Base-by-base conservation (phyloP, 305 asterid species). In the Solanum hybrid region DNA sequence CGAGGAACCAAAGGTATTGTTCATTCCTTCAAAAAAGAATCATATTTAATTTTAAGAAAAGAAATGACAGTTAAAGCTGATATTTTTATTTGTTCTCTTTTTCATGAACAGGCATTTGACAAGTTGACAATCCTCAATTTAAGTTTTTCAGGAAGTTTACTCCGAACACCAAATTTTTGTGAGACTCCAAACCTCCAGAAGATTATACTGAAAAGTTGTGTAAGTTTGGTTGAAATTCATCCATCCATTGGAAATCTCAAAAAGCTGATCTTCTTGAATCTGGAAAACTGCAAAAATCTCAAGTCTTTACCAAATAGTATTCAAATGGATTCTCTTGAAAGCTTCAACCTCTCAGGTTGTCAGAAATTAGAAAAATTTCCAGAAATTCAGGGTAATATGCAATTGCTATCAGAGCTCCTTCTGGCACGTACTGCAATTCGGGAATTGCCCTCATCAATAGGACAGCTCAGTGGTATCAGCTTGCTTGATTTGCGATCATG, bases 121-220 rank as follows among this genome's bases (percentile, higher is more conserved):
- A 29, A 74, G 10, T 78, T 90, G 87, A 85, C 80, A 79, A 79
- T 89, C 35, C 90, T 90, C 5, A 83, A 90, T 42, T 79, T 89
- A 81, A 90, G 90, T 79, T 86, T 88, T 89, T 85, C 89, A 6
- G 42, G 16, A 64, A 46, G 74, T 40, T 90, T 87, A 8, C 34
- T 36, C 75, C 88, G 76, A 26, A 87, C 67, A 5, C 86, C 34
- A 12, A 81, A 81, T 42, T 81, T 81, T 39, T 6, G 10, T 14
- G 64, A 42, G 4, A 37, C 20, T 18, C 67, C 67, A 81, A 26
- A 81, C 42, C 36, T 81, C 2, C 64, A 11, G 86, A 81, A 5
- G 6, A 7, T 81, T 11, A 14, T 34, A 57, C 64, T 81, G 20
- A n/a, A 26, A 81, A 3, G 35, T 8, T 36, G 46, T 39, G 46